phyloP scores from a whole-genome alignment of 108 stramenopile species.

The Chaetoceros muelleri region DNA sequence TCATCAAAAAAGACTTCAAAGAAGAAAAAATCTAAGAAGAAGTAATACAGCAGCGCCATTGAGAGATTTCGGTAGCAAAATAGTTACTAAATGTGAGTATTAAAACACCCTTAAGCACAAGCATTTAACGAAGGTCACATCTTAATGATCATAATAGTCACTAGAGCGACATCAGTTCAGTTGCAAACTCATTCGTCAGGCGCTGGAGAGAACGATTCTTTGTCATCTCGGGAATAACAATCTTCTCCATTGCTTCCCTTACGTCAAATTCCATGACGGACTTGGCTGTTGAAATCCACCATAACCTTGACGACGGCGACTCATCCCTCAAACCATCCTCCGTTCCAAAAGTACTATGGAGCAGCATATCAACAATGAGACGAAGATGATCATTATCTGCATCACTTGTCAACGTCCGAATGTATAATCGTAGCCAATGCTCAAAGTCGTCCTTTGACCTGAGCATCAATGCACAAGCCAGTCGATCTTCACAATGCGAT shows the following conservation, averaged over 20 bases:
- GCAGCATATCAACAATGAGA: slow-evolving; percentile 52
- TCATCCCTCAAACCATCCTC: no score
- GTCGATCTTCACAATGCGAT: slow-evolving; percentile 81
- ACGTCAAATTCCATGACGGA: slow-evolving; percentile 34
- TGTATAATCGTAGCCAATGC: slow-evolving; percentile 51
- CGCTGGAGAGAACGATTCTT: slow-evolving; percentile 71
- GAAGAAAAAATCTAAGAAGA: background rate
- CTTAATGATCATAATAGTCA: slow-evolving; percentile 3
- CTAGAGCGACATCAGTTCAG: slow-evolving; percentile 33
- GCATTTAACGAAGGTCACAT: background rate
- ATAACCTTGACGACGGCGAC: no score
- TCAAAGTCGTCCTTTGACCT: slow-evolving; percentile 51
- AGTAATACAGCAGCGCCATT: background rate
- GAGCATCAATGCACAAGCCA: slow-evolving; percentile 72
- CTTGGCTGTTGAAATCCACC: slow-evolving; percentile 48
- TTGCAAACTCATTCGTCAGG: slow-evolving; percentile 65
- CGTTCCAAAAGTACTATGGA: slow-evolving; percentile 10
- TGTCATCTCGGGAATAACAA: slow-evolving; percentile 69
- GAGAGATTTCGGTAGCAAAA: no score
- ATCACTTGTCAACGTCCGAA: slow-evolving; percentile 24
- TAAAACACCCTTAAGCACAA: no score
- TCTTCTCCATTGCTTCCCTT: slow-evolving; percentile 30
- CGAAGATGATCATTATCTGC: slow-evolving; percentile 44
- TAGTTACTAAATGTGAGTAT: no score
- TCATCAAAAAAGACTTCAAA: background rate